phyloP scores from a whole-genome alignment of 2,329 filamentous ascomycete genomes.

The Calonectria henricotiae region DNA sequence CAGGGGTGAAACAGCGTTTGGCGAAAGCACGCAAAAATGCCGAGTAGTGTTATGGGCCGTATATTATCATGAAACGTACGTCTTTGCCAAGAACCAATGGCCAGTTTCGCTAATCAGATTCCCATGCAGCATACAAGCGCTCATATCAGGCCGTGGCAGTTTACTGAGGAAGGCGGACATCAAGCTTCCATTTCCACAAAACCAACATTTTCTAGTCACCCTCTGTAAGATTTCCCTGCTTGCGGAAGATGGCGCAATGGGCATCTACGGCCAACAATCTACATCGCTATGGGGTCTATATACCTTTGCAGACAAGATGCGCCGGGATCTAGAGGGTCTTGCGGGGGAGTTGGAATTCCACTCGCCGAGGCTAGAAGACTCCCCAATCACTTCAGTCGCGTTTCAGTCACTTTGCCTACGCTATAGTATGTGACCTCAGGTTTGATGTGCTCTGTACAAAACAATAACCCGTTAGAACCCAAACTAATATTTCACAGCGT shows the following conservation, averaged over 20 bases:
- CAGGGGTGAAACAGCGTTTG: not conserved
- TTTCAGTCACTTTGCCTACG: not conserved
- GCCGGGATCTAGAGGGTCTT: not conserved
- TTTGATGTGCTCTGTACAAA: not conserved
- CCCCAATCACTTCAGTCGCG: not conserved
- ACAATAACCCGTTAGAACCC: not conserved
- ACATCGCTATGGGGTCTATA: constrained; percentile 1
- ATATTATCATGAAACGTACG: constrained; percentile 5
- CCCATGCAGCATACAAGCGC: not conserved
- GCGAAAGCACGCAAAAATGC: not conserved
- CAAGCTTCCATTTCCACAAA: not conserved
- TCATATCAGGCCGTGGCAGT: not conserved
- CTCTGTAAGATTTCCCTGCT: not conserved
- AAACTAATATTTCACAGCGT: not conserved
- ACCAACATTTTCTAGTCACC: not conserved
- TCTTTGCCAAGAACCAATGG: too few relatives aligned
- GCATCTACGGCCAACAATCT: not conserved
- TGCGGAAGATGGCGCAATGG: not conserved
- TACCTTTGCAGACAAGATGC: not conserved
- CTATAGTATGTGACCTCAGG: not conserved
- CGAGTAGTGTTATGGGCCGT: not conserved
- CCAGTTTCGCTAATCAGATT: too few relatives aligned
- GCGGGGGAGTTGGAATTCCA: not conserved
- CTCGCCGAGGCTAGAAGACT: too few relatives aligned
- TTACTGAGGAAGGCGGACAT: not conserved